A percentile compares a stretch with the other conserved stretches of the same genome.
Conservation (phyloP, 2,329 filamentous ascomycete genomes). For the Talaromyces sp. region DNA sequence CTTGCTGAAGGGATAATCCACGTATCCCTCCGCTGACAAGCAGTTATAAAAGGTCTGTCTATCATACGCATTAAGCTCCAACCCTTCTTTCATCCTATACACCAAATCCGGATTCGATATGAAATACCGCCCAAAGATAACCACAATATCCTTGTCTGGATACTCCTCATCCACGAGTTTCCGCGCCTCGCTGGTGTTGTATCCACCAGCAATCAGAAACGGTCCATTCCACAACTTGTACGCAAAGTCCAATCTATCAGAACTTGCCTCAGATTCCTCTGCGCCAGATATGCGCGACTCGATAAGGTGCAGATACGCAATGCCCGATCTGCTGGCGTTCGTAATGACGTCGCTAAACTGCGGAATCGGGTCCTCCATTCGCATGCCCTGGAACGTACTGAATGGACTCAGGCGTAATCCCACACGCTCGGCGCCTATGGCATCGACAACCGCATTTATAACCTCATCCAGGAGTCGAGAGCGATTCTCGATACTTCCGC, state of each 20-base stretch:
- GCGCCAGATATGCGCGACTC: conserved; percentile 13
- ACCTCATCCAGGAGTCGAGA: conserved; percentile 53
- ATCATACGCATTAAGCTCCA: conserved; percentile 21
- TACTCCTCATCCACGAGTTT: conserved; percentile 29
- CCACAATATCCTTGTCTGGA: conserved; percentile 20
- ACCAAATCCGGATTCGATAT: conserved; percentile 27
- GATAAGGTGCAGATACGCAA: conserved; percentile 14
- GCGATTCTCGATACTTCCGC: conserved; percentile 48
- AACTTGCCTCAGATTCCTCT: background rate
- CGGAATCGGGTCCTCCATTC: conserved; percentile 19
- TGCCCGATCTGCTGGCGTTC: background rate
- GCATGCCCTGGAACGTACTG: conserved; percentile 44
- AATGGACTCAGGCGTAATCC: conserved; percentile 45
- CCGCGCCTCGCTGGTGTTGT: conserved; percentile 35
- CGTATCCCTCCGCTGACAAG: conserved; percentile 19
- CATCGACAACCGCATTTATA: conserved; percentile 38
- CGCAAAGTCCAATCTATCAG: conserved; percentile 9
- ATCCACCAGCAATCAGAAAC: conserved; percentile 49
- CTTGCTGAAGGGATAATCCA: conserved; percentile 36
- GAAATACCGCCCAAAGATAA: conserved; percentile 34
- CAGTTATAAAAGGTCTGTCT: conserved; percentile 22
- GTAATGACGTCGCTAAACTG: conserved; percentile 13
- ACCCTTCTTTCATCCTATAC: conserved; percentile 20
- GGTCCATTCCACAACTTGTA: conserved; percentile 26
- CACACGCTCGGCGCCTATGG: conserved; percentile 41